Conservation (phyloP, 2,329 filamentous ascomycete species). For the Cladophialophora yegresii region DNA sequence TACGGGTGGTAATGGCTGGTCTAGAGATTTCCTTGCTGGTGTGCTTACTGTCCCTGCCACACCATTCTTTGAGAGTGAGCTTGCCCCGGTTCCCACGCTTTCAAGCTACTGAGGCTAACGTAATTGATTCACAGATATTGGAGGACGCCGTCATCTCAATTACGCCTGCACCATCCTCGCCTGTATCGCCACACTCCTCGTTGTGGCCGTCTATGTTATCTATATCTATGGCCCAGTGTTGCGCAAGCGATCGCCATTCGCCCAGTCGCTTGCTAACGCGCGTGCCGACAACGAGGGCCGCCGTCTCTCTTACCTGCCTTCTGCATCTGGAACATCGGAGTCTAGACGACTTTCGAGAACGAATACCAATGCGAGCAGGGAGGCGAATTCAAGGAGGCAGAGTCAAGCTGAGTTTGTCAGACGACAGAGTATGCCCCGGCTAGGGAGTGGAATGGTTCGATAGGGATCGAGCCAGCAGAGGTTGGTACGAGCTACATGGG, state of each 20-base stretch:
- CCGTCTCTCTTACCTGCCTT: conserved; percentile 42
- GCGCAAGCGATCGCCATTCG: conserved; percentile 64
- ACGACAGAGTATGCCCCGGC: conserved; percentile 21
- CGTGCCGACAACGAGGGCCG: conserved; percentile 40
- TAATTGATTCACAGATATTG: conserved; percentile 50
- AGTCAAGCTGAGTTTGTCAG: conserved; percentile 28
- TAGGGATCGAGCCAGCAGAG: conserved; percentile 6
- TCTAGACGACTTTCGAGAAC: conserved; percentile 26
- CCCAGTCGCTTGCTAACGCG: conserved; percentile 60
- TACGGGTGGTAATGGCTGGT: conserved; percentile 67
- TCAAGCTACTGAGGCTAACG: conserved; percentile 8
- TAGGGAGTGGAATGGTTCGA: conserved; percentile 20
- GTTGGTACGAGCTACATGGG: not conserved
- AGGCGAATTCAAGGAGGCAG: conserved; percentile 25
- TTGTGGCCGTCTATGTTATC: conserved; percentile 65
- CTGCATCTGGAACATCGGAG: conserved; percentile 27
- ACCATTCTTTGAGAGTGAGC: conserved; percentile 51
- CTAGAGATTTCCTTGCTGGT: conserved; percentile 66
- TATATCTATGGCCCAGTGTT: conserved; percentile 66
- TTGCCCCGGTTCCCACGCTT: conserved; percentile 10
- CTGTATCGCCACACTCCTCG: conserved; percentile 62
- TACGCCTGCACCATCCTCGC: conserved; percentile 66
- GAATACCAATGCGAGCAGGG: conserved; percentile 20
- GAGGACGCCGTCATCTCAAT: conserved; percentile 57
- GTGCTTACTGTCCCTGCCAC: conserved; percentile 62